phyloP scores from a whole-genome alignment of 805 yeast genomes.

The Saturnispora gosingensis region DNA sequence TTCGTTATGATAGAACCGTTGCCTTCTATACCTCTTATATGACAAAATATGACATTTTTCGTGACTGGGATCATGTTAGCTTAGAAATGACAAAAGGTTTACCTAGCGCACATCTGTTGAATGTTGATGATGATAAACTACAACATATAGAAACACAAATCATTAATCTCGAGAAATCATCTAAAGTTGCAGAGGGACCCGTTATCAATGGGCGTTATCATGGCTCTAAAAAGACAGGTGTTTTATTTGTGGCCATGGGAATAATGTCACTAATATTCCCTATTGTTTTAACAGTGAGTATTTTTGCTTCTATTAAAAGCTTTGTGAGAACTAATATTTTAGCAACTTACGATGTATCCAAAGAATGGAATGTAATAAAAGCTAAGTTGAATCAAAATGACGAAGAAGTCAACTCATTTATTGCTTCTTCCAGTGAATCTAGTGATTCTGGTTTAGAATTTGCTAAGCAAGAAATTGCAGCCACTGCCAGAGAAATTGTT shows the following conservation, averaged over 20 bases:
- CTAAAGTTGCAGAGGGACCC: background rate
- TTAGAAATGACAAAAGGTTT: conserved; percentile 39
- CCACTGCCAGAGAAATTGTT: conserved; percentile 22
- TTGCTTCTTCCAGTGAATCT: background rate
- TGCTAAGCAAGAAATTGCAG: conserved; percentile 14
- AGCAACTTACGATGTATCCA: conserved; percentile 9
- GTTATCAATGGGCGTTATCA: conserved; percentile 1
- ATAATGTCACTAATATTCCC: conserved; percentile 18
- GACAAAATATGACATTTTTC: conserved; percentile 64
- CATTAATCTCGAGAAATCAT: conserved; percentile 39
- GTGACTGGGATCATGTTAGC: conserved; percentile 38
- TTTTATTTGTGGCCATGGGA: background rate
- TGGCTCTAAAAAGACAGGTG: background rate
- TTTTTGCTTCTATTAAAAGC: conserved; percentile 22
- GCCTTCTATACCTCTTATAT: conserved; percentile 80
- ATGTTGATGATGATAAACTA: conserved; percentile 24
- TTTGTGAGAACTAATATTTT: conserved; percentile 13
- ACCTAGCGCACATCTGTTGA: conserved; percentile 30
- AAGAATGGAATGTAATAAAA: conserved; percentile 8
- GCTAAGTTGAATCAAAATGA: background rate
- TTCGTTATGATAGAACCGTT: conserved; percentile 76
- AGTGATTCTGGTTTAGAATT: conserved; percentile 4
- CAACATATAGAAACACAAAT: conserved; percentile 32
- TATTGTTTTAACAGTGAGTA: conserved; percentile 17
- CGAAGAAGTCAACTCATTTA: background rate